A percentile compares a stretch with the other conserved stretches of the same genome.
Conservation (phyloP, 495 filamentous ascomycete genomes). For the Hypoxylon rickii region DNA sequence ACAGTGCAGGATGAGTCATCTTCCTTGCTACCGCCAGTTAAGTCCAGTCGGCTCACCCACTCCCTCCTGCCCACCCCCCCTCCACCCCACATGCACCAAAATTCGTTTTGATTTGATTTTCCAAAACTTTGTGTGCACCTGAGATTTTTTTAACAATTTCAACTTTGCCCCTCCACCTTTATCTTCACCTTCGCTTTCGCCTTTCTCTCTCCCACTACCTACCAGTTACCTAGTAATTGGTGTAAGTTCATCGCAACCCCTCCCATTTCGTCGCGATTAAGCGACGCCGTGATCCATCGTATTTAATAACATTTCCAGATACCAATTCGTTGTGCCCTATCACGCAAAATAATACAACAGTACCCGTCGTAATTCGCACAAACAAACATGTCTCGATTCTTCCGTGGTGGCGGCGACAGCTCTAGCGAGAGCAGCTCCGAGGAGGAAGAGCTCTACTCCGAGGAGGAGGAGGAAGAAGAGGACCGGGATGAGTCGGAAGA, state of each 20-base stretch:
- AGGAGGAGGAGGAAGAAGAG: slow-evolving; percentile 67
- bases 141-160: slow-evolving; percentile 19
- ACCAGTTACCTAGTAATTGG: too few species aligned
- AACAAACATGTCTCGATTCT: slow-evolving; percentile 88
- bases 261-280: slow-evolving; percentile 10
- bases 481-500: slow-evolving; percentile 55
- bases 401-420: slow-evolving; percentile 90
- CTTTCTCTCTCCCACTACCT: too few species aligned
- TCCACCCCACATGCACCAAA: slow-evolving; percentile 40
- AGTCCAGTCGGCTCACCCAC: slow-evolving; percentile 28
- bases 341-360: too few species aligned
- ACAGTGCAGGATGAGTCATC: neutral
- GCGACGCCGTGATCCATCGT: neutral
- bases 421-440: slow-evolving; percentile 81
- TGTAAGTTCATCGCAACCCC: slow-evolving; percentile 5
- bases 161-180: slow-evolving; percentile 37
- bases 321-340: neutral
- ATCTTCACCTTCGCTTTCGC: slow-evolving; percentile 16
- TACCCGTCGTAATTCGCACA: neutral
- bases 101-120: slow-evolving; percentile 41
- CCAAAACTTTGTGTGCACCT: slow-evolving; percentile 35
- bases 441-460: slow-evolving; percentile 88
- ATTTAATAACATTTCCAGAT: neutral
- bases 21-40: too few species aligned
- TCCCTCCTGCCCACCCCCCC: slow-evolving; percentile 18